phyloP scores from a whole-genome alignment of 2,329 filamentous ascomycete species.

The Huntiella savannae region DNA sequence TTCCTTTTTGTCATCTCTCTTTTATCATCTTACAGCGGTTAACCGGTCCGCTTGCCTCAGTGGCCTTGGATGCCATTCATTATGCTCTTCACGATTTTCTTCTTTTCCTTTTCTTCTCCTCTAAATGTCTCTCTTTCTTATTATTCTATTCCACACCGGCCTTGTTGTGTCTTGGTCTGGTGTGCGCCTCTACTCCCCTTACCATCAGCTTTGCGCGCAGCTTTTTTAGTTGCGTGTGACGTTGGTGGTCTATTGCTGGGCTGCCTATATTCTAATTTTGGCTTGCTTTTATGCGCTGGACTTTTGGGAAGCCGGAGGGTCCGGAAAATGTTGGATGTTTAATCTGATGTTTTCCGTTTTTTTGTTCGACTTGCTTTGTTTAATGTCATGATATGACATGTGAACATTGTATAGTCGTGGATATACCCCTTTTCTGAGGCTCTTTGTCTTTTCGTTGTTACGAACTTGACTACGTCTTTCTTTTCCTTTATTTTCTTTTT shows the following conservation, averaged over 20 bases:
- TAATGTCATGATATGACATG: background rate
- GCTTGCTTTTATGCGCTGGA: background rate
- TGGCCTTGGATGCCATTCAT: background rate
- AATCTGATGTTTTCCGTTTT: too few species aligned
- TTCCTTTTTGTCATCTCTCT: background rate
- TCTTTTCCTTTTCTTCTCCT: background rate
- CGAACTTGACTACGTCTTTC: background rate
- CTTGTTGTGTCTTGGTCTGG: background rate
- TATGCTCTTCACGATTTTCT: background rate
- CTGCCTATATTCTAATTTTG: background rate
- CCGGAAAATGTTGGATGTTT: too few species aligned
- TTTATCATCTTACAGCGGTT: background rate
- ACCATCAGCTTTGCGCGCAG: background rate
- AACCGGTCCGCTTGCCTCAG: background rate
- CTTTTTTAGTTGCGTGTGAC: background rate
- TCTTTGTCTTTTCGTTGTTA: background rate
- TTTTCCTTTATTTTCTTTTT: conserved; percentile 1
- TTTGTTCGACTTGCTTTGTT: background rate
- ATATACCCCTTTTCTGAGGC: background rate
- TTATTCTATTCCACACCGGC: background rate
- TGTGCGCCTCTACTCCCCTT: too few species aligned
- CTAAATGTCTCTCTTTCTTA: background rate
- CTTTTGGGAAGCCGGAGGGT: background rate
- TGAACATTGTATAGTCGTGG: background rate
- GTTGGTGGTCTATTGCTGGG: background rate